These are phyloP conservation scores for Ceratocystis smalleyi DNA, from an alignment of 2,329 filamentous ascomycete species.

Conservation along the genomic window DNA sequence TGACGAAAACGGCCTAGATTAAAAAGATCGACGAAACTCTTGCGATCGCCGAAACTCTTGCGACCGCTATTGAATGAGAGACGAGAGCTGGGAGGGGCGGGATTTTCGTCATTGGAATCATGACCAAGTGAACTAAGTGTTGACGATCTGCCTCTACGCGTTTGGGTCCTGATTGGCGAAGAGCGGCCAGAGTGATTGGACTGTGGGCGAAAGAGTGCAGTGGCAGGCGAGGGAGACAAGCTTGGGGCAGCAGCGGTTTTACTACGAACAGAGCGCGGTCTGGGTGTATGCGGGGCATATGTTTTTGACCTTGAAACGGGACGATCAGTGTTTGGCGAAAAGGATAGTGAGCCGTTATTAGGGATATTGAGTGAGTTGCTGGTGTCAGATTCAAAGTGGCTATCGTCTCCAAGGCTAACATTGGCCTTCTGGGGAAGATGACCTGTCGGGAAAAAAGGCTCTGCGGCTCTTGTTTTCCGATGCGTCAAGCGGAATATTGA, in stretches of 20 bases:
- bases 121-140: slow-evolving; percentile 73
- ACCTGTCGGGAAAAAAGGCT: slow-evolving; percentile 67
- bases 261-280: slow-evolving; percentile 14
- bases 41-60: slow-evolving; percentile 84
- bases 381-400: slow-evolving; percentile 13
- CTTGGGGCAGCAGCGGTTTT: slow-evolving; percentile 22
- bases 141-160: slow-evolving; percentile 63
- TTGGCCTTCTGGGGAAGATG: slow-evolving; percentile 65
- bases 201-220: slow-evolving; percentile 34
- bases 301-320: slow-evolving; percentile 5
- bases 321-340: slow-evolving; percentile 4
- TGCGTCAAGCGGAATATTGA: slow-evolving; percentile 61
- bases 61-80: slow-evolving; percentile 80
- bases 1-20: slow-evolving; percentile 64
- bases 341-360: slow-evolving; percentile 3
- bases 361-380: slow-evolving; percentile 11
- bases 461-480: slow-evolving; percentile 57
- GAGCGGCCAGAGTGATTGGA: slow-evolving; percentile 48
- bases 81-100: slow-evolving; percentile 50
- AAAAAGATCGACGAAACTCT: slow-evolving; percentile 84
- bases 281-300: slow-evolving; percentile 8
- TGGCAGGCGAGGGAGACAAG: slow-evolving; percentile 30
- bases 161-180: slow-evolving; percentile 45
- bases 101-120: slow-evolving; percentile 53
- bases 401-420: slow-evolving; percentile 16